Conservation (phyloP, 768 basidiomycete species). For the Lactarius sp. region DNA sequence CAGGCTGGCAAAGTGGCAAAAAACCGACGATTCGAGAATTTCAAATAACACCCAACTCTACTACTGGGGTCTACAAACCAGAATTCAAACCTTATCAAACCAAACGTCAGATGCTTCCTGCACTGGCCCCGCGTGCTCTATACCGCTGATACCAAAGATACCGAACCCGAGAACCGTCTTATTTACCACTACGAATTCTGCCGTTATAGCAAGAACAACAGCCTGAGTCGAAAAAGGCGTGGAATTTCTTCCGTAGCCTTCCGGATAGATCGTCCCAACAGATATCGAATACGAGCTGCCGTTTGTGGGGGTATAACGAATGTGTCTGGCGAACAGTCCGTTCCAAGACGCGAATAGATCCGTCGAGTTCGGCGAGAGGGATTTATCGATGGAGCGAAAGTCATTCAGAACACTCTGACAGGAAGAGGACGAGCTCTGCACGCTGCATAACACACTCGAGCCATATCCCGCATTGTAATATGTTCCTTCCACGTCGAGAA, state of each 20-base stretch:
- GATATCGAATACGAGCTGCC: neutral
- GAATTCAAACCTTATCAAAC: slow-evolving; percentile 1
- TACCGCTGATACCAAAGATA: neutral
- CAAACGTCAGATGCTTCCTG: slow-evolving; percentile 7
- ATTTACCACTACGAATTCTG: slow-evolving; percentile 6
- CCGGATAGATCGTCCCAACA: slow-evolving; percentile 8
- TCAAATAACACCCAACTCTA: neutral
- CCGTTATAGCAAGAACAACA: neutral
- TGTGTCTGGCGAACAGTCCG: neutral
- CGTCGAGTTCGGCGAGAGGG: neutral
- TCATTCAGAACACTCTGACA: too few species aligned
- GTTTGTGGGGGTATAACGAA: neutral
- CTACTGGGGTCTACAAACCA: too few species aligned
- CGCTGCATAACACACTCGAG: too few species aligned
- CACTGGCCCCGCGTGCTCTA: neutral
- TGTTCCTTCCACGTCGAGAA: slow-evolving; percentile 2
- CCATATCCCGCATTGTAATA: slow-evolving; percentile 11
- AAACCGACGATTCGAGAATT: neutral
- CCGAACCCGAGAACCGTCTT: slow-evolving; percentile 2
- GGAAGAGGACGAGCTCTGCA: too few species aligned
- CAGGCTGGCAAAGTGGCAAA: neutral
- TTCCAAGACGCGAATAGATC: slow-evolving; percentile 3
- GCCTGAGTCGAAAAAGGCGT: slow-evolving; percentile 12
- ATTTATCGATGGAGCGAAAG: too few species aligned
- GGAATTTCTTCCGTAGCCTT: slow-evolving; percentile 15